Conservation (phyloP, 2,329 filamentous ascomycete genomes). For the Furcasterigmium sp. region DNA sequence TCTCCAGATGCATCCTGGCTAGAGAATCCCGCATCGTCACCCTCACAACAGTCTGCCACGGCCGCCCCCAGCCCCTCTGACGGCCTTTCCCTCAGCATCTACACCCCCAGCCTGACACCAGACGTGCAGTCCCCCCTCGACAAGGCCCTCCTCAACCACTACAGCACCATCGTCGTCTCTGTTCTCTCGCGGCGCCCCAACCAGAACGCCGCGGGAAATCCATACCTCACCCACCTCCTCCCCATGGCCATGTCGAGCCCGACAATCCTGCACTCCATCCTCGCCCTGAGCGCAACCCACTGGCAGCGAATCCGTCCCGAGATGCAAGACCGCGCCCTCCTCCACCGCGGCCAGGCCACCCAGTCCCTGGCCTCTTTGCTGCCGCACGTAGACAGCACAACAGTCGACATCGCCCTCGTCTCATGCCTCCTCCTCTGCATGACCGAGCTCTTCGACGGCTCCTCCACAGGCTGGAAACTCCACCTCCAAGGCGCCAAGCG, state of each 20-base stretch:
- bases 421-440: conserved; percentile 34
- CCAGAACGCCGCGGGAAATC: conserved; percentile 19
- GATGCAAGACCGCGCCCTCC: conserved; percentile 20
- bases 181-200: conserved; percentile 20
- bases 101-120: conserved; percentile 22
- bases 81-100: conserved; percentile 17
- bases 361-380: conserved; percentile 23
- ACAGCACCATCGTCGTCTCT: conserved; percentile 24
- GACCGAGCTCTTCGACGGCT: conserved; percentile 36
- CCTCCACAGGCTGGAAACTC: conserved; percentile 34
- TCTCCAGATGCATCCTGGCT: neutral
- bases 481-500: conserved; percentile 35
- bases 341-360: conserved; percentile 25
- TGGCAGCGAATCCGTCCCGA: conserved; percentile 26
- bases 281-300: conserved; percentile 26
- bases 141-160: conserved; percentile 26
- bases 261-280: conserved; percentile 24
- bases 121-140: conserved; percentile 22
- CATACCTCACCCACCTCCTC: conserved; percentile 24
- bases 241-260: conserved; percentile 26
- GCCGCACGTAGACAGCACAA: conserved; percentile 24
- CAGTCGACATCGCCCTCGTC: conserved; percentile 28
- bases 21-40: neutral
- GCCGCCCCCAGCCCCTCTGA: conserved; percentile 15
- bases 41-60: conserved; percentile 17